phyloP scores from a whole-genome alignment of 2,329 filamentous ascomycete genomes.

The Colletotrichum falcatum region DNA sequence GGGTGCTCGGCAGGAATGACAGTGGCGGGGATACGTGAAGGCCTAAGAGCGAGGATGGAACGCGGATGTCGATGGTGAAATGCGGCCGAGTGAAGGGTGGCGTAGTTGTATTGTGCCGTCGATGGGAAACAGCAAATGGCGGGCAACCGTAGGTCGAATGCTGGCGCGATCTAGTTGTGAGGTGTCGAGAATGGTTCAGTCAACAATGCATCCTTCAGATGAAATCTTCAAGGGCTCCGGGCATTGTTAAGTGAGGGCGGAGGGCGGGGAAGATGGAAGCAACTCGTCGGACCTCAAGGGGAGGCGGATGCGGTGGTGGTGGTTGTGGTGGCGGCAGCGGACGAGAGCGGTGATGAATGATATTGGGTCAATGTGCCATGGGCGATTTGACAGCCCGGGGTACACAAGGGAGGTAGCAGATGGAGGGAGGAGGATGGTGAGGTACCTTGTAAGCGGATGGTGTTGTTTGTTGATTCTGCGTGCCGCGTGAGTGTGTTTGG shows the following conservation, averaged over 20 bases:
- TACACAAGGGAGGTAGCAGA: not conserved
- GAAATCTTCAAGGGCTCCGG: constrained; percentile 6
- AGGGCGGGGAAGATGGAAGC: not conserved
- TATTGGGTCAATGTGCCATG: not conserved
- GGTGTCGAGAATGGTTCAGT: constrained; percentile 14
- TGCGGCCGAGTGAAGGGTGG: not conserved
- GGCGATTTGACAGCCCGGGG: constrained; percentile 12
- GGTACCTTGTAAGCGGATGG: constrained; percentile 7
- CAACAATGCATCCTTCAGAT: constrained; percentile 40
- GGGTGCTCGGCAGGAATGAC: not conserved
- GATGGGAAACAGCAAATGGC: not conserved
- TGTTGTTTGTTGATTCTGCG: constrained; percentile 6
- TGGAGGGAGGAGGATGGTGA: too few relatives aligned
- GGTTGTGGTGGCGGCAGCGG: not conserved
- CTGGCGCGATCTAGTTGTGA: constrained; percentile 18
- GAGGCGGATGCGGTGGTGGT: not conserved
- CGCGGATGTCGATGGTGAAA: not conserved
- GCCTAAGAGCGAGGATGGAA: not conserved
- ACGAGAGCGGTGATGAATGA: constrained; percentile 11
- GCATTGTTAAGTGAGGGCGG: constrained; percentile 24
- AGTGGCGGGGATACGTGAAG: not conserved
- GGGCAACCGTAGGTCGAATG: not conserved
- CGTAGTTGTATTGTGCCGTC: not conserved
- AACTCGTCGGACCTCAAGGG: not conserved
- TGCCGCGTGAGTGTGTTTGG: not conserved